Base-by-base conservation (phyloP, 257 asterid genomes). In the Coffea canephora region DNA sequence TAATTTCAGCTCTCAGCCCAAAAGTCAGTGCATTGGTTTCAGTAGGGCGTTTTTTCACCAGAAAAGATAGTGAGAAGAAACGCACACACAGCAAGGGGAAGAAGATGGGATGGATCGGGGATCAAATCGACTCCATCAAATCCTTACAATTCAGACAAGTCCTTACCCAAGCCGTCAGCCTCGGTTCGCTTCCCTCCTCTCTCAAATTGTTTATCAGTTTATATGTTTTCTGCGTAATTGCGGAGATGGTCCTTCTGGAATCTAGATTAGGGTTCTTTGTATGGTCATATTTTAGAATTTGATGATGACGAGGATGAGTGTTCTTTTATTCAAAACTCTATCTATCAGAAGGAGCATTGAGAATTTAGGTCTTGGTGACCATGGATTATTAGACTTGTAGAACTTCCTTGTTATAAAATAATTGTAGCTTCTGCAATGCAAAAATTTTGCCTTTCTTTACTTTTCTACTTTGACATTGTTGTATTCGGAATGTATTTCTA, bases 81-180 rank as follows among this genome's bases (percentile, higher is more conserved):
- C 15, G 8, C 34, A 8, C 18, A 5, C 76, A 71, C 46, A 54
- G 52, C 67, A 31, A 41, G 2, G 18, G 71, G 55, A 31, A 73
- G 43, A 82, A 79, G 45, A 93, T 96, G 99, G 99, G 92, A 73
- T 94, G 99, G 99, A 88, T 96, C 85, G 92, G 95, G 61, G 98
- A 96, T 78, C 99, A 96, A 84, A 89, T 96, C 87, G 97, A 94
- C 79, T 92, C 99, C 4, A 67, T 96, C 81, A 96, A 91, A 87
- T 94, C 99, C 21, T 73, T 94, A 75, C 91, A 94, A 75, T 87
- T 90, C 86, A 86, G 99, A 83, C 99, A 96, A 89, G 85, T 89
- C 69, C 84, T 94, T 78, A 92, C 93, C 59, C 99, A 95, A 85
- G 91, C 90, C 71, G 82, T 95, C 81, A 91, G 92, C 84, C 97